phyloP scores from a whole-genome alignment of 73 alveolate genomes.

The Paramecium sonneborni region DNA sequence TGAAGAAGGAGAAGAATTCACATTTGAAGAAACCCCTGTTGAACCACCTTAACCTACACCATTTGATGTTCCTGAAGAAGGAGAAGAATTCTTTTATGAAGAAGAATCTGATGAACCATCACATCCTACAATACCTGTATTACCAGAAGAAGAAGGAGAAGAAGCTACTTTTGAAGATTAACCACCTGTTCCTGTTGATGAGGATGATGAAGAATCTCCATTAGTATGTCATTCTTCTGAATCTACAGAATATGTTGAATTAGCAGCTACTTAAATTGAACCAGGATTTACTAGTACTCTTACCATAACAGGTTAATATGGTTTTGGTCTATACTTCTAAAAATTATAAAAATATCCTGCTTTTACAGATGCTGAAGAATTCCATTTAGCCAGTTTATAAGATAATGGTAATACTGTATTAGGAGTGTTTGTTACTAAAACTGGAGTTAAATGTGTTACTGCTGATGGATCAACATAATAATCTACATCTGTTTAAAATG shows the following conservation, averaged over 20 bases:
- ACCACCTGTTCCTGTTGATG: not conserved
- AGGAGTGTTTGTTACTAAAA: not conserved
- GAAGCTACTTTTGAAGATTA: not conserved
- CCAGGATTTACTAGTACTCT: not conserved
- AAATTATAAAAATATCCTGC: not conserved
- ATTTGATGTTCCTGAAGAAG: not conserved
- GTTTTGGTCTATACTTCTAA: slow-evolving; percentile 17
- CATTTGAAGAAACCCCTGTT: not conserved
- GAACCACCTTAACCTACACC: not conserved
- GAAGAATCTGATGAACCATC: not conserved
- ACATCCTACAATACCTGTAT: no score
- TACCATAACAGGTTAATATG: not conserved
- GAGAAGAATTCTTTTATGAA: not conserved
- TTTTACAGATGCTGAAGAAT: not conserved
- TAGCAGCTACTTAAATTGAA: not conserved
- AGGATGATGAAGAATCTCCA: not conserved
- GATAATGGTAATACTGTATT: not conserved
- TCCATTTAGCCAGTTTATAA: not conserved
- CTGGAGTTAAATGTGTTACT: not conserved
- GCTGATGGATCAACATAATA: not conserved
- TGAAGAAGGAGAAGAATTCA: not conserved
- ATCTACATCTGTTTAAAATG: not conserved
- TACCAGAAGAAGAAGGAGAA: slow-evolving; percentile 26
- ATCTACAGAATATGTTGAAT: not conserved
- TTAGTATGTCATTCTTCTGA: not conserved